Conservation (phyloP, 2,329 filamentous ascomycete genomes). For the Sphaerulina vaccinii region DNA sequence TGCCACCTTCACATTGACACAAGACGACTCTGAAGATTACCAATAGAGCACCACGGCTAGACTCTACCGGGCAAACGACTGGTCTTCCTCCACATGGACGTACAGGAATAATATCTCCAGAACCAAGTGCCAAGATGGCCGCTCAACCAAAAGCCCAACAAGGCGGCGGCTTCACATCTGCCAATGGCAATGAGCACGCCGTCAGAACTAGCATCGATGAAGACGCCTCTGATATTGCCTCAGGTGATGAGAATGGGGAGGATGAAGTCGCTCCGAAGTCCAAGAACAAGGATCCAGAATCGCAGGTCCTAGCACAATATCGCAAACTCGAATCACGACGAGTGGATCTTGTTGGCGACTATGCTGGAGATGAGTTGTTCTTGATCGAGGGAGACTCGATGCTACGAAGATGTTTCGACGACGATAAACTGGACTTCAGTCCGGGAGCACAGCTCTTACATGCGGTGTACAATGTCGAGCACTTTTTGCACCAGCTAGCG, state of each 20-base stretch:
- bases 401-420: conserved; percentile 62
- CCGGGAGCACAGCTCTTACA: conserved; percentile 70
- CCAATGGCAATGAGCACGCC: not conserved
- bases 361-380: conserved; percentile 71
- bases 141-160: conserved; percentile 3
- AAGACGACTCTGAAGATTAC: not conserved
- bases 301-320: conserved; percentile 35
- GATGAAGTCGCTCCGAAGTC: not conserved
- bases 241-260: conserved; percentile 6
- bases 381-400: conserved; percentile 71
- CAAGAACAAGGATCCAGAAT: conserved; percentile 1
- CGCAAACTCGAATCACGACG: conserved; percentile 44
- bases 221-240: not conserved
- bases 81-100: not conserved
- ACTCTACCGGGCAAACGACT: not conserved
- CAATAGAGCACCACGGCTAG: not conserved
- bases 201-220: not conserved
- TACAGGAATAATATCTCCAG: not conserved
- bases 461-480: conserved; percentile 67
- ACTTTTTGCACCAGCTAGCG: conserved; percentile 60
- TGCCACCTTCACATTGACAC: not conserved
- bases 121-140: conserved; percentile 5
- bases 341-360: conserved; percentile 71
- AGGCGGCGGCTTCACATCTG: not conserved
- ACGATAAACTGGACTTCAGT: conserved; percentile 64